These are phyloP conservation scores for Backusella luteola DNA, from an alignment of 192 early-diverging fungal genomes.

Conservation along the genomic window DNA sequence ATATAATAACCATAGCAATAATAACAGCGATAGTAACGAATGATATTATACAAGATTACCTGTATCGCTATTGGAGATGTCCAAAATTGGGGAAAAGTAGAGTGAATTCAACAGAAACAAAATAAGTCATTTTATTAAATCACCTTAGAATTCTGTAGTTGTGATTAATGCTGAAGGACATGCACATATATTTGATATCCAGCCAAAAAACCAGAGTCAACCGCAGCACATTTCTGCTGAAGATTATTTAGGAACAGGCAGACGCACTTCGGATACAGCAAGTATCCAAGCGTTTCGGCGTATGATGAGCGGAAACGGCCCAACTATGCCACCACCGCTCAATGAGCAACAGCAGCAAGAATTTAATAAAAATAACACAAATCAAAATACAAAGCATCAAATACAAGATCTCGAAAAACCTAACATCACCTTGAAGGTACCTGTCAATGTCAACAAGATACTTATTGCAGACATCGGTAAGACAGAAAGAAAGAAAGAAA, in stretches of 20 bases:
- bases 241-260: conserved; percentile 23
- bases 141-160: conserved; percentile 49
- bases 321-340: not conserved
- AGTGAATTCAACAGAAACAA: not conserved
- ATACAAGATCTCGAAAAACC: conserved; percentile 28
- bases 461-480: conserved; percentile 58
- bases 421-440: conserved; percentile 47
- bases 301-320: conserved; percentile 14
- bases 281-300: conserved; percentile 31
- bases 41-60: conserved; percentile 44
- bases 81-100: conserved; percentile 51
- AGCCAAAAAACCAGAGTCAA: conserved; percentile 10
- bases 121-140: not conserved
- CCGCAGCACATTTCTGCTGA: conserved; percentile 23
- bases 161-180: conserved; percentile 56
- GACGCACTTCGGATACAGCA: conserved; percentile 27
- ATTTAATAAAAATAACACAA: not conserved
- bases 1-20: no score
- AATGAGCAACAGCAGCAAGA: not conserved
- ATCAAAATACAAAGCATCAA: not conserved
- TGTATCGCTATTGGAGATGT: conserved; percentile 58
- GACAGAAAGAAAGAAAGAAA: not conserved
- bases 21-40: not conserved
- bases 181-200: conserved; percentile 55
- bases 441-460: conserved; percentile 57